Evolutionary conservation across 192 early-diverging fungal species (phyloP).

Genomic region (Coemansia aciculifera): DNA sequence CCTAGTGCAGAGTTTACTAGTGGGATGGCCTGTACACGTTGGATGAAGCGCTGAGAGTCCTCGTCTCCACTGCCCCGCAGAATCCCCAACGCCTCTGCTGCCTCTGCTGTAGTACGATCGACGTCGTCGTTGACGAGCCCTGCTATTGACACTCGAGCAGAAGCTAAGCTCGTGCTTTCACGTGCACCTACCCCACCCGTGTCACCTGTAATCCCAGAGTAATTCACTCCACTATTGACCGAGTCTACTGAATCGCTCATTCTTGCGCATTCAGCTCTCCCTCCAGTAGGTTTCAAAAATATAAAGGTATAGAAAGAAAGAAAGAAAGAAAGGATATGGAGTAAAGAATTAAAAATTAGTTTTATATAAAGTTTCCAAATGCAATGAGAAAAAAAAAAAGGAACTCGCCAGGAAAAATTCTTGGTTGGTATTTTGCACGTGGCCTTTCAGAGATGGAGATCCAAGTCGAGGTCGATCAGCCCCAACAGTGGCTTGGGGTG

Average conservation of each 20-base stretch:
- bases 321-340: background rate
- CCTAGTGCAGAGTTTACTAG: constrained; percentile 74
- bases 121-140: constrained; percentile 26
- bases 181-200: constrained; percentile 16
- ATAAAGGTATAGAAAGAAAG: background rate
- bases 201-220: background rate
- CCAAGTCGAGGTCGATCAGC: constrained; percentile 19
- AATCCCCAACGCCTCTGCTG: constrained; percentile 26
- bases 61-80: constrained; percentile 19
- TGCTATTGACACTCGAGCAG: constrained; percentile 35
- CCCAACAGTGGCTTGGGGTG: constrained; percentile 7
- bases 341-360: background rate
- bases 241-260: background rate
- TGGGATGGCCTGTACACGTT: constrained; percentile 75
- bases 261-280: background rate
- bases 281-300: no score
- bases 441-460: constrained; percentile 15
- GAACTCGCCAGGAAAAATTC: background rate
- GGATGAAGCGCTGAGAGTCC: constrained; percentile 61
- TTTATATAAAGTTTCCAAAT: background rate
- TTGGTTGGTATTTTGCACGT: background rate
- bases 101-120: constrained; percentile 30
- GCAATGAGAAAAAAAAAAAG: background rate
- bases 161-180: constrained; percentile 20
- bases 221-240: background rate